Evolutionary conservation across 139 green algal genomes (phyloP), one percentile per base, ranked within the genome.

Genomic region (Coccomyxa sp.): DNA sequence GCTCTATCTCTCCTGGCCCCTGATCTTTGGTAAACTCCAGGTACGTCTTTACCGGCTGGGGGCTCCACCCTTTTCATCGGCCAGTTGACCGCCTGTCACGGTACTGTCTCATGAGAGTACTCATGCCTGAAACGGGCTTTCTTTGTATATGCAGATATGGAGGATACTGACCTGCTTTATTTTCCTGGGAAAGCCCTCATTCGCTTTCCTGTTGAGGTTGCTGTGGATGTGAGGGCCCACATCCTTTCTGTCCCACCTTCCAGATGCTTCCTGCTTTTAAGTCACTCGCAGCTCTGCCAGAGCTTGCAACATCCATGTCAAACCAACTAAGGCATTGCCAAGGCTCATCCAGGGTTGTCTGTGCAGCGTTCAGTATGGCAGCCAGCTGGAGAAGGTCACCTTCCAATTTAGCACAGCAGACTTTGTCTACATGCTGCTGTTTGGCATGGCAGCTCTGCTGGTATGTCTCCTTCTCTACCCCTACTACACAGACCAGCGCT

Each of bases 141-240:
- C n/a, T n/a, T n/a, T n/a, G n/a, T n/a, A n/a, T n/a, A 14, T 50
- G 36, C 36, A 93, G 90, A 58, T 94, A n/a, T 93, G 89, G 89
- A 68, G 89, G 0, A 78, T 90, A 29, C 7, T 92, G 8, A 86
- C 90, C 37, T 82, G 75, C 35, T 93, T 87, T 58, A 44, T 84
- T 29, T 91, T 92, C 77, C 24, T 91, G 0, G 89, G 85, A 1
- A 40, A 36, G 8, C 83, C 85, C 31, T 74, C 70, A 41, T 76
- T 91, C 16, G 27, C 18, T 6, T 87, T 84, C 74, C 58, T 91
- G 18, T 81, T 91, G 34, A 40, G 82, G 34, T 68, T 91, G 7
- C 37, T 91, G 33, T 90, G 85, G 86, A 74, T 91, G 83, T 88
- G 33, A 88, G 81, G 2, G 5, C 27, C 27, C n/a, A n/a, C 27